These are phyloP conservation scores for Sphagnum magellanicum DNA, from an alignment of 228 moss, liverwort and hornwort genomes.

Conservation along the genomic window DNA sequence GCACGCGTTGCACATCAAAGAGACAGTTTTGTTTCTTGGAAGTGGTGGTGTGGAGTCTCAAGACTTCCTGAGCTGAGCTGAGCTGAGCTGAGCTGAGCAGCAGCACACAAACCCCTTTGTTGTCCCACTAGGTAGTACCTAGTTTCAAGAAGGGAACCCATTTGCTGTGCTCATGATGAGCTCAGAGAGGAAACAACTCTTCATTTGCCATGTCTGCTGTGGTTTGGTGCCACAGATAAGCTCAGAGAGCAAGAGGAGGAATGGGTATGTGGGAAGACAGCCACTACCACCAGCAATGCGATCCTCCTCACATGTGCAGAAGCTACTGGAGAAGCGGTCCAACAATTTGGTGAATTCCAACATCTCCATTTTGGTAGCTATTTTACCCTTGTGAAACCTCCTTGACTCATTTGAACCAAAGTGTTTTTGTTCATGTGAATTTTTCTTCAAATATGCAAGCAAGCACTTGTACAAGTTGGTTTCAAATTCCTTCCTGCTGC, in stretches of 20 bases:
- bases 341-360: slow-evolving; percentile 36
- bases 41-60: no score
- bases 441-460: not conserved
- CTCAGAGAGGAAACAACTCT: not conserved
- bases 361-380: slow-evolving; percentile 20
- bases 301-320: slow-evolving; percentile 52
- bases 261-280: slow-evolving; percentile 52
- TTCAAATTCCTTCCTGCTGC: not conserved
- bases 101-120: not conserved
- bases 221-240: slow-evolving; percentile 15
- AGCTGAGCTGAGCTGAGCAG: not conserved
- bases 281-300: slow-evolving; percentile 76
- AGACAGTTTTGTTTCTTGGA: no score
- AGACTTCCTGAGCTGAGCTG: not conserved
- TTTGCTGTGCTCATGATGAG: not conserved
- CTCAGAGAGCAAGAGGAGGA: slow-evolving; percentile 40
- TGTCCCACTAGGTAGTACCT: not conserved
- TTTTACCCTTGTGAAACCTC: not conserved
- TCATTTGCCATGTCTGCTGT: no score
- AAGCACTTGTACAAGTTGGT: not conserved
- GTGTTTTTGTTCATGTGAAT: not conserved
- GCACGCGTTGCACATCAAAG: no score
- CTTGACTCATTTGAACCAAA: not conserved
- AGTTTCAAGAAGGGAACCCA: not conserved
- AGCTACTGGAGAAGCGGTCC: slow-evolving; percentile 58